A percentile compares a stretch with the other conserved stretches of the same genome.
phyloP scores from a whole-genome alignment of 495 filamentous ascomycete species.

The Corynascus novoguineensis region DNA sequence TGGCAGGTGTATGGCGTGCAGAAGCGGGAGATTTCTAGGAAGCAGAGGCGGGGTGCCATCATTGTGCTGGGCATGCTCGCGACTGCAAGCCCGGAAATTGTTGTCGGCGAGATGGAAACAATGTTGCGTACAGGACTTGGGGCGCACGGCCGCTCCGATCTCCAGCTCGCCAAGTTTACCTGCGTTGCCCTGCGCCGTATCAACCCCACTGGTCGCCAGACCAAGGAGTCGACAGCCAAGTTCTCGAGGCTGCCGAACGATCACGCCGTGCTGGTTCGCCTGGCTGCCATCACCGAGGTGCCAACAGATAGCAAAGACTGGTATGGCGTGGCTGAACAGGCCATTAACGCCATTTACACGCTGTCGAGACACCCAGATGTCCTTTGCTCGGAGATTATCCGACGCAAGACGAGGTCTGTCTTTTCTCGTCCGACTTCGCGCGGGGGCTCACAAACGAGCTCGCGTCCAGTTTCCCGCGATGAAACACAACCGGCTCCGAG shows the following conservation, averaged over 20 bases:
- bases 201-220: conserved; percentile 71
- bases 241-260: conserved; percentile 83
- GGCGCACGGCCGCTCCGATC: conserved; percentile 67
- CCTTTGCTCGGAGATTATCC: conserved; percentile 85
- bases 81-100: conserved; percentile 83
- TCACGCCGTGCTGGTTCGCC: conserved; percentile 72
- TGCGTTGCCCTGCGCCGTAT: conserved; percentile 89
- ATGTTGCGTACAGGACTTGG: conserved; percentile 90
- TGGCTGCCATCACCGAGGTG: conserved; percentile 80
- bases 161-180: conserved; percentile 88
- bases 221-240: conserved; percentile 60
- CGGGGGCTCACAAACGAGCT: conserved; percentile 9
- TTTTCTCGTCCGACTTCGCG: conserved; percentile 47
- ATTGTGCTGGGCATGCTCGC: conserved; percentile 98
- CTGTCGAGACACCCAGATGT: conserved; percentile 91
- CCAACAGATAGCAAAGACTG: conserved; percentile 88
- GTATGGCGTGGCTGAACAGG: conserved; percentile 96
- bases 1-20: conserved; percentile 98
- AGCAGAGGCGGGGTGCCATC: conserved; percentile 87
- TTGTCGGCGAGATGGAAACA: conserved; percentile 86
- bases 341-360: conserved; percentile 92
- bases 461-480: conserved; percentile 41
- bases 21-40: conserved; percentile 85
- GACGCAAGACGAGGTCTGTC: conserved; percentile 77
- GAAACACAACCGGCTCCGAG: conserved; percentile 31